Evolutionary conservation across 1,139 yeast genomes (phyloP), one percentile per base, ranked within the genome.

Genomic region (Geotrichum australiense): DNA sequence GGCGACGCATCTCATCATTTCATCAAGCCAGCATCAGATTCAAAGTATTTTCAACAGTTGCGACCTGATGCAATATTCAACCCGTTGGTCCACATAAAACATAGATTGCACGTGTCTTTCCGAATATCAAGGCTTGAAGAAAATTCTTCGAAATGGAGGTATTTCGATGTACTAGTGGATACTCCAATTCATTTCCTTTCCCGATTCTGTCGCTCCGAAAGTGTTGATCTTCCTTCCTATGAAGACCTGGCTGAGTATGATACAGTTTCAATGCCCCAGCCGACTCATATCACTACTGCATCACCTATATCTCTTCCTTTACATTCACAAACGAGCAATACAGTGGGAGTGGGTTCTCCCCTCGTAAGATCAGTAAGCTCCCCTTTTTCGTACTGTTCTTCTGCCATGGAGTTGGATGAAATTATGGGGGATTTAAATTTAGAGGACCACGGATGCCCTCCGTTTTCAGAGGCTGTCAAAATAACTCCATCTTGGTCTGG

Each of bases 111-210:
- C 54, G 74, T 86, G 3, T 78, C 87, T 53, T 72, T 87, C 51
- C 67, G 96, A 45, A 79, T 87, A 25, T 81, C 94, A 22, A 81
- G 79, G 53, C 62, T 59, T 15, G 79, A 76, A 47, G 73, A 77
- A 5, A 69, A 69, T 8, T 78, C 76, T 46, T 62, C 68, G 39
- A 69, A 65, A 37, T 65, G 83, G 65, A 87, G 85, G 54, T 94
- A 85, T 61, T 87, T 80, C 57, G 96, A 87, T 55, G 94, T 87
- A 35, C 78, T 85, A 39, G 83, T 87, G 34, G 96, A 87, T 58
- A 85, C 96, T 0, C 96, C 96, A 0, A 70, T 87, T 41, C 70
- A 74, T 22, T 66, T 87, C 39, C 68, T 84, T 35, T 80, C 93
- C 42, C 74, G 85, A 23, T 73, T 76, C 50, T 86, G 96, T 64